A percentile compares a stretch with the other conserved stretches of the same genome.
phyloP scores from a whole-genome alignment of 257 asterid species.

The Euphrasia confusa region DNA sequence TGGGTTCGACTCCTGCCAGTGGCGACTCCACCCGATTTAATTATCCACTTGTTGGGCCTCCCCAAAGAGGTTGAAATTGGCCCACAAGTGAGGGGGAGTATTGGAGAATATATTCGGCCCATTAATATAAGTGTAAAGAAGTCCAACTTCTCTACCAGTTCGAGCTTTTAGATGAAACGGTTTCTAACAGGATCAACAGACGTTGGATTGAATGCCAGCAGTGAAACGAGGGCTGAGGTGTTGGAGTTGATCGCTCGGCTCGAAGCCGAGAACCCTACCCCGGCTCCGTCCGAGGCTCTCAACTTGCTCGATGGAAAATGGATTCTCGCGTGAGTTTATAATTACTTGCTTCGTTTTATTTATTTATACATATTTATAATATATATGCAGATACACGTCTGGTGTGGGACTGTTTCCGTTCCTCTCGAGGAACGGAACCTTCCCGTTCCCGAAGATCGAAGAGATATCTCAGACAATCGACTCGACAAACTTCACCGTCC shows the following conservation, averaged over 20 bases:
- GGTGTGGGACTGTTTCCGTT: conserved; percentile 68
- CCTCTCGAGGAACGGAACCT: conserved; percentile 56
- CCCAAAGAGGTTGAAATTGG: no score
- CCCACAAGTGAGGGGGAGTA: no score
- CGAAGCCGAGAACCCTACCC: conserved; percentile 80
- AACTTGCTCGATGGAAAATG: conserved; percentile 82
- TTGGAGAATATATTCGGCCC: no score
- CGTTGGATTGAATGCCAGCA: not conserved
- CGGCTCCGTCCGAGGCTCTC: conserved; percentile 83
- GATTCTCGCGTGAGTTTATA: conserved; percentile 80
- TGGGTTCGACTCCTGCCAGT: no score
- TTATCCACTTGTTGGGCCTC: no score
- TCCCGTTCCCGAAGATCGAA: conserved; percentile 67
- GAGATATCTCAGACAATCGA: conserved; percentile 91
- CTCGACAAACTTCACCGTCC: conserved; percentile 56
- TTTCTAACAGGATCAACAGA: no score
- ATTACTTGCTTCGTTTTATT: not conserved
- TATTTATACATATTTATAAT: not conserved
- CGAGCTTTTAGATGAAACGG: no score
- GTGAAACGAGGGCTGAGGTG: conserved; percentile 19
- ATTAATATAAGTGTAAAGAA: no score
- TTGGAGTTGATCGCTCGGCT: conserved; percentile 70
- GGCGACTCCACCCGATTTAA: no score
- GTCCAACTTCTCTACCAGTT: no score
- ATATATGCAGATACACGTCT: conserved; percentile 63